Evolutionary conservation across 352 stramenopile species (phyloP).

Genomic region (Phytopythium aichiense): DNA sequence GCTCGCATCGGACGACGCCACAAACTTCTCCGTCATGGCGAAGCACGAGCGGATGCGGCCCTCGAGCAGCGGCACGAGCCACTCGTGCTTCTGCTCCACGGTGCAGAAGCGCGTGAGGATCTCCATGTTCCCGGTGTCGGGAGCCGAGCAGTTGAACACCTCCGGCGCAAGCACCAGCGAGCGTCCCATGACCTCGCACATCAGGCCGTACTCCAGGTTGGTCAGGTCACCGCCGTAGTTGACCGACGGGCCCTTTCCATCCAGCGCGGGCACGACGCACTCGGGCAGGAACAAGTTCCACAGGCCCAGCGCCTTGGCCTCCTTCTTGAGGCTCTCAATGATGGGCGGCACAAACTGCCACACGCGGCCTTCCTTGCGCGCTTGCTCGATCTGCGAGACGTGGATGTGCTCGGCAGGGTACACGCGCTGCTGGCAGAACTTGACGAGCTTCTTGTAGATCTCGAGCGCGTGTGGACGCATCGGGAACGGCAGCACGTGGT

Average conservation of each 20-base stretch:
- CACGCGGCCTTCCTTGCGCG: conserved; percentile 39
- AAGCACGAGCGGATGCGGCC: conserved; percentile 94
- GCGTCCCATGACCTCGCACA: conserved; percentile 95
- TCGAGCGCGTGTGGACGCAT: conserved; percentile 70
- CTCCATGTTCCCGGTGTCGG: conserved; percentile 99
- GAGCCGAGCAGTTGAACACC: conserved; percentile 96
- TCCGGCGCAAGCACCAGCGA: conserved; percentile 89
- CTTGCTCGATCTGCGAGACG: conserved; percentile 61
- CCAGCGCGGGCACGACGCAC: conserved; percentile 38
- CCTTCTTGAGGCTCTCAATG: conserved; percentile 87
- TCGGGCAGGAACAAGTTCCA: conserved; percentile 96
- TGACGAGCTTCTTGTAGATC: conserved; percentile 82
- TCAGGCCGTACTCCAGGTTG: conserved; percentile 93
- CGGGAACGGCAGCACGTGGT: conserved; percentile 64
- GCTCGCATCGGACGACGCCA: conserved; percentile 94
- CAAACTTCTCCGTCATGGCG: conserved; percentile 96
- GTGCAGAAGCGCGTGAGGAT: conserved; percentile 94
- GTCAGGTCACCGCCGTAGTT: conserved; percentile 74
- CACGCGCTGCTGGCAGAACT: conserved; percentile 88
- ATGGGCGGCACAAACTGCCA: conserved; percentile 88
- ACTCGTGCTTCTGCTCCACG: conserved; percentile 89
- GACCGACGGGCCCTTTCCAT: conserved; percentile 33
- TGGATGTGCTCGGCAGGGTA: conserved; percentile 89
- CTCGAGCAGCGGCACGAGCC: conserved; percentile 91
- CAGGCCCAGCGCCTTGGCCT: conserved; percentile 89